phyloP scores from a whole-genome alignment of 371 early-diverging fungal species.

The Amoeboaphelidium occidentale region DNA sequence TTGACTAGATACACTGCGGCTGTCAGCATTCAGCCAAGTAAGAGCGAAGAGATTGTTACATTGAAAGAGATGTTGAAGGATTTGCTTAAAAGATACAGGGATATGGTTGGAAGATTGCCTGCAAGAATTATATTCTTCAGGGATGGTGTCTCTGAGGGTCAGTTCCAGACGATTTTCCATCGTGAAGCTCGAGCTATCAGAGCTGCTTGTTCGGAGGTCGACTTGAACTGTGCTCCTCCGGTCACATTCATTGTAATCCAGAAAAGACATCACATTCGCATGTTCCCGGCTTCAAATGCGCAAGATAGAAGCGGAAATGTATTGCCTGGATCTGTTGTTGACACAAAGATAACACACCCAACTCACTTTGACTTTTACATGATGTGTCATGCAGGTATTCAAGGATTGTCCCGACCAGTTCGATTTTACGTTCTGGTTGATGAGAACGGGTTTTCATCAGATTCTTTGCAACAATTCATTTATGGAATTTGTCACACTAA shows the following conservation, averaged over 20 bases:
- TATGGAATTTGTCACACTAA: slow-evolving; percentile 72
- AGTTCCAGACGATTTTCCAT: slow-evolving; percentile 53
- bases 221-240: slow-evolving; percentile 43
- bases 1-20: slow-evolving; percentile 40
- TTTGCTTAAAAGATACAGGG: slow-evolving; percentile 47
- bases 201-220: slow-evolving; percentile 39
- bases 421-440: slow-evolving; percentile 63
- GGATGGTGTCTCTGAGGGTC: slow-evolving; percentile 78
- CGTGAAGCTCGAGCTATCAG: slow-evolving; percentile 53
- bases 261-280: slow-evolving; percentile 86
- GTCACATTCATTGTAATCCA: slow-evolving; percentile 81
- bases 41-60: slow-evolving; percentile 66
- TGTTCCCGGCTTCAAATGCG: slow-evolving; percentile 47
- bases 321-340: slow-evolving; percentile 74
- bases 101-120: slow-evolving; percentile 32
- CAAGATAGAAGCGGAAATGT: slow-evolving; percentile 36
- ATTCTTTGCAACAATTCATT: slow-evolving; percentile 48
- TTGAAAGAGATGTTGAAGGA: slow-evolving; percentile 56
- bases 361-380: slow-evolving; percentile 68
- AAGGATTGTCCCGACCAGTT: slow-evolving; percentile 76
- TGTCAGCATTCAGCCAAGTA: slow-evolving; percentile 52
- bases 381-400: slow-evolving; percentile 55
- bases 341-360: slow-evolving; percentile 57
- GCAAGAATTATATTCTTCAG: slow-evolving; percentile 76
- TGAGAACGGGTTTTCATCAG: slow-evolving; percentile 51